Evolutionary conservation across 306 rosid species (phyloP), one percentile per base, ranked within the genome.

Genomic region (Quillaja saponaria): DNA sequence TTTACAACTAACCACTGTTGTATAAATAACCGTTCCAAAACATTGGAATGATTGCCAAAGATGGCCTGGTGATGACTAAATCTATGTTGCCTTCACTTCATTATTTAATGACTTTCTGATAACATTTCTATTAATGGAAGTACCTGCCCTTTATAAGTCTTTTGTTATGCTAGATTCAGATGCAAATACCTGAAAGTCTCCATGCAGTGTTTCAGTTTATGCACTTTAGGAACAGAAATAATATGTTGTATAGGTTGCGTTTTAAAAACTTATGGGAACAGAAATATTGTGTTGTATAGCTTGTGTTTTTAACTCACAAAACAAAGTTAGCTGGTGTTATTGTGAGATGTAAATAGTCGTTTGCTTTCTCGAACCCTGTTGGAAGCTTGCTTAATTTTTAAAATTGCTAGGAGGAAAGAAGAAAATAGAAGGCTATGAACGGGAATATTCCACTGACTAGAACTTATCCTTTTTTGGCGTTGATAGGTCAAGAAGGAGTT

Each of bases 401-500:
- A 17, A n/a, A n/a, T 53, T 48, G 49, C 53, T 28, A 1, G 52
- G 34, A 5, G 28, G 50, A 45, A 54, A 37, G 17, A 37, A 39
- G 42, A 28, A 48, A 54, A 34, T 44, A 49, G 31, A 62, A 47
- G 10, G 28, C 0, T 0, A 28, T 13, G 10, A 37, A 52, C 4
- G 34, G 58, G 21, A 28, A 21, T 39, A n/a, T n/a, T 25, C 13
- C 52, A 56, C 49, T 71, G 49, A 65, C 66, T 39, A 58, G 9
- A 55, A 55, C 58, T 71, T 58, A 28, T 41, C 70, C 44, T 69
- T 21, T 63, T 68, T 17, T 78, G 72, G 6, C 54, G 61, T 48
- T 73, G 63, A 75, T 38, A 89, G 99, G 84, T 45, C 94, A 31
- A 86, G 80, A 80, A 88, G 99, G 83, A 45, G 49, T 35, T 92